These are phyloP conservation scores for Rhododendron molle DNA, from an alignment of 148 eudicot genomes.

Conservation along the genomic window DNA sequence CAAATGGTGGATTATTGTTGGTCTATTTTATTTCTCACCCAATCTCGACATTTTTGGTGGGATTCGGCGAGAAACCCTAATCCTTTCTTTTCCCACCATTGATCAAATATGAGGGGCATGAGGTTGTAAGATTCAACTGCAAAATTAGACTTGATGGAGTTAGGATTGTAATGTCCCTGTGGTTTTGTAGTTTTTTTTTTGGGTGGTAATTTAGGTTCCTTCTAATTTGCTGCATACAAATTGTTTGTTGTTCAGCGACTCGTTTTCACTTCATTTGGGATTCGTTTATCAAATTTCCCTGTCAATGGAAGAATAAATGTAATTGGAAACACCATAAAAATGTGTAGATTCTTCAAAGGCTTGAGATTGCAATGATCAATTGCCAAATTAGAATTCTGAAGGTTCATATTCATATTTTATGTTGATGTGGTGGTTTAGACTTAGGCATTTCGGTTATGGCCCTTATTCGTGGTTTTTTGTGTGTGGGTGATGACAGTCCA, in stretches of 20 bases:
- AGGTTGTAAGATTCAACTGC: not conserved
- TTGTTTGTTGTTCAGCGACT: not conserved
- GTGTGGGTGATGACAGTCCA: not conserved
- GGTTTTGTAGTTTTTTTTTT: not conserved
- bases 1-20: not conserved
- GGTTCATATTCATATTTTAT: not conserved
- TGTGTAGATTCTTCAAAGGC: not conserved
- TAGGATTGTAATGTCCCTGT: not conserved
- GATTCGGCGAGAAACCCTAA: not conserved
- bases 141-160: not conserved
- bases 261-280: not conserved
- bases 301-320: not conserved
- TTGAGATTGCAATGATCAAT: not conserved
- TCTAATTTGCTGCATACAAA: not conserved
- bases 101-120: not conserved
- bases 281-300: not conserved
- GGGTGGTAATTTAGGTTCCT: not conserved
- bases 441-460: not conserved
- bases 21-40: not conserved
- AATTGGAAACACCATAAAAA: not conserved
- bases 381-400: not conserved
- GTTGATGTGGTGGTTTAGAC: not conserved
- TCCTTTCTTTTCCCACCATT: not conserved
- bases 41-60: not conserved
- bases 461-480: not conserved